Conservation (phyloP, 2,329 filamentous ascomycete species). For the Fusarium staphyleae region DNA sequence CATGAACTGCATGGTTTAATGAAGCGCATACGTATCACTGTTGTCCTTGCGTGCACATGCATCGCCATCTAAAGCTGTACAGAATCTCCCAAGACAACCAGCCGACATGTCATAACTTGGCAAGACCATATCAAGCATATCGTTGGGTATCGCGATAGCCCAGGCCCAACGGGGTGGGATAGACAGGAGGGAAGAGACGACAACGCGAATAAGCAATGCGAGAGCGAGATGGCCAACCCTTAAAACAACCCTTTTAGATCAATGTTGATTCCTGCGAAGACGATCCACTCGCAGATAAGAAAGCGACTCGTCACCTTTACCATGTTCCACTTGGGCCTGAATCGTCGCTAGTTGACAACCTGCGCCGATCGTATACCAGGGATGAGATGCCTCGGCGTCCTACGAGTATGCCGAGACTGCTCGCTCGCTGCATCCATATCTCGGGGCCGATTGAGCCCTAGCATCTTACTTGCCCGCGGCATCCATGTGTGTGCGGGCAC, state of each 20-base stretch:
- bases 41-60: slow-evolving; percentile 8
- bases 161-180: slow-evolving; percentile 16
- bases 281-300: slow-evolving; percentile 26
- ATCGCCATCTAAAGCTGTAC: slow-evolving; percentile 12
- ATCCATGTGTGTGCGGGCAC: slow-evolving; percentile 19
- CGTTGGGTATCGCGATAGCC: slow-evolving; percentile 12
- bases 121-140: slow-evolving; percentile 15
- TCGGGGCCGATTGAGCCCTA: slow-evolving; percentile 5
- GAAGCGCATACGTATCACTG: not conserved
- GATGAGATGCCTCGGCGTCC: slow-evolving; percentile 13
- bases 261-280: slow-evolving; percentile 10
- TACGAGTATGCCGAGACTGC: not conserved
- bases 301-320: slow-evolving; percentile 28
- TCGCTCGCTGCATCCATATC: slow-evolving; percentile 7
- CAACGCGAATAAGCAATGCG: slow-evolving; percentile 29
- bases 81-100: slow-evolving; percentile 5
- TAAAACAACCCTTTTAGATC: not conserved
- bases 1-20: not conserved
- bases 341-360: not conserved
- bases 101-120: slow-evolving; percentile 20
- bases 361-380: slow-evolving; percentile 5
- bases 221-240: slow-evolving; percentile 9
- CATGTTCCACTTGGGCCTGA: slow-evolving; percentile 8
- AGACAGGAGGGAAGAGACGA: slow-evolving; percentile 38
- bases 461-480: slow-evolving; percentile 3